These are phyloP conservation scores for Pyrenophora tritici-repentis DNA, from an alignment of 2,329 filamentous ascomycete genomes.

Conservation along the genomic window DNA sequence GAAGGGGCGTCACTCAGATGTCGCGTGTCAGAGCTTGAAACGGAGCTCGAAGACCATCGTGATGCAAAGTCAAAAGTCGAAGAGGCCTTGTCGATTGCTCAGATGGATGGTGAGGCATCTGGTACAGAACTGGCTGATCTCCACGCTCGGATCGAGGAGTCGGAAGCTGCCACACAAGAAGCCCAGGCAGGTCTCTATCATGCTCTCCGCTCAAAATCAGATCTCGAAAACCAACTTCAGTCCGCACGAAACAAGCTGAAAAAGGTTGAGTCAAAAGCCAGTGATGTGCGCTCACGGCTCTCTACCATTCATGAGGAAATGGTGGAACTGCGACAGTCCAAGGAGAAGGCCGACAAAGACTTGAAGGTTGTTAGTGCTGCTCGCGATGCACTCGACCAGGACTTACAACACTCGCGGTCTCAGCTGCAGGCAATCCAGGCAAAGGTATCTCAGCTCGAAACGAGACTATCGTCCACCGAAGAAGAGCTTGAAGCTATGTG, in stretches of 20 bases:
- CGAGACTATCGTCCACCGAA: constrained; percentile 17
- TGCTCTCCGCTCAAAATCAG: neutral
- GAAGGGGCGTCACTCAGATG: constrained; percentile 18
- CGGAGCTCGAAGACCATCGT: constrained; percentile 5
- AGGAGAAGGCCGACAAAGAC: constrained; percentile 24
- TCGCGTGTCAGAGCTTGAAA: constrained; percentile 21
- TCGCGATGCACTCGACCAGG: constrained; percentile 19
- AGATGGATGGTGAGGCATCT: constrained; percentile 16
- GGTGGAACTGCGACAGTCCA: constrained; percentile 18
- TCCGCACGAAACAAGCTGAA: constrained; percentile 15
- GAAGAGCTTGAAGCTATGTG: constrained; percentile 26
- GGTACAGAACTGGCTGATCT: constrained; percentile 15
- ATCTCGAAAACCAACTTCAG: constrained; percentile 16
- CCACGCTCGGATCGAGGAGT: constrained; percentile 10
- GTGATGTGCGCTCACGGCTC: constrained; percentile 17
- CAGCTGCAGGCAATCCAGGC: constrained; percentile 18
- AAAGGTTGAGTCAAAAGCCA: constrained; percentile 15
- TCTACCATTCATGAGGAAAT: constrained; percentile 25
- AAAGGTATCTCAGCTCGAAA: constrained; percentile 14
- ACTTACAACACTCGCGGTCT: constrained; percentile 20
- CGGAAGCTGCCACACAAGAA: constrained; percentile 10
- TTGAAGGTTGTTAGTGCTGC: constrained; percentile 20
- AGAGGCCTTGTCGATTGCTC: constrained; percentile 9
- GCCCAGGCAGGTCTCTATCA: constrained; percentile 13
- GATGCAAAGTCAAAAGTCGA: constrained; percentile 15